A percentile compares a stretch with the other conserved stretches of the same genome.
Evolutionary conservation across 352 stramenopile genomes (phyloP).

Genomic region (Phytopythium boreale): DNA sequence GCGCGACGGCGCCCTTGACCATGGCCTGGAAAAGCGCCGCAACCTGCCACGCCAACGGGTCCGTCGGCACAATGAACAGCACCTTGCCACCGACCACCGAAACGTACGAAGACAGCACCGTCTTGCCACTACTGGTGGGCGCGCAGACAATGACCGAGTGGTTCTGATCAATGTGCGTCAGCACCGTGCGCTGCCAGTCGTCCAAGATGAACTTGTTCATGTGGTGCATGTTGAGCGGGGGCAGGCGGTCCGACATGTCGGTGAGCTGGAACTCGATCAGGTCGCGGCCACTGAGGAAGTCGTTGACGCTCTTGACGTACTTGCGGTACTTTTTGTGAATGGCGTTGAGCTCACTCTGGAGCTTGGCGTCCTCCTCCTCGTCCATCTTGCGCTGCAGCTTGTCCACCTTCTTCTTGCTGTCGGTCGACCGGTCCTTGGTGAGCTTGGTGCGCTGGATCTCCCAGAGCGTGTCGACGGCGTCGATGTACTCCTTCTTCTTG

Average conservation of each 20-base stretch:
- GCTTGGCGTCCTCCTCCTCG: constrained; percentile 71
- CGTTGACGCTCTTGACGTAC: constrained; percentile 76
- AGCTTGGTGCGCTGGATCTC: constrained; percentile 83
- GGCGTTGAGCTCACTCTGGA: constrained; percentile 52
- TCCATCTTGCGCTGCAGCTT: constrained; percentile 72
- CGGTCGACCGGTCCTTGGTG: constrained; percentile 35
- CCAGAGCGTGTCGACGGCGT: constrained; percentile 85
- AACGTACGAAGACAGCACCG: constrained; percentile 86
- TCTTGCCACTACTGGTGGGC: constrained; percentile 98
- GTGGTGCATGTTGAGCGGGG: constrained; percentile 87
- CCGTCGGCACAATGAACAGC: constrained; percentile 92
- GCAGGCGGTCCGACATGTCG: constrained; percentile 82
- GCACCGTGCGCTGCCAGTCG: constrained; percentile 96
- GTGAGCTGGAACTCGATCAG: constrained; percentile 87
- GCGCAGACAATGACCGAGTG: constrained; percentile 97
- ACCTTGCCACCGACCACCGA: constrained; percentile 79
- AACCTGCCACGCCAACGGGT: constrained; percentile 98
- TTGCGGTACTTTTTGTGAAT: constrained; percentile 89
- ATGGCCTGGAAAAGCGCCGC: constrained; percentile 98
- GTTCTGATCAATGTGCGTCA: constrained; percentile 93
- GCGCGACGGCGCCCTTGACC: constrained; percentile 94
- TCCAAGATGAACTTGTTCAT: constrained; percentile 95
- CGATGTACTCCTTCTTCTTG: constrained; percentile 84
- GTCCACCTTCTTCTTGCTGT: constrained; percentile 63
- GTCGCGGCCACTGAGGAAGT: constrained; percentile 65